phyloP scores from a whole-genome alignment of 2,329 filamentous ascomycete species.

The Trichoderma hamatum region DNA sequence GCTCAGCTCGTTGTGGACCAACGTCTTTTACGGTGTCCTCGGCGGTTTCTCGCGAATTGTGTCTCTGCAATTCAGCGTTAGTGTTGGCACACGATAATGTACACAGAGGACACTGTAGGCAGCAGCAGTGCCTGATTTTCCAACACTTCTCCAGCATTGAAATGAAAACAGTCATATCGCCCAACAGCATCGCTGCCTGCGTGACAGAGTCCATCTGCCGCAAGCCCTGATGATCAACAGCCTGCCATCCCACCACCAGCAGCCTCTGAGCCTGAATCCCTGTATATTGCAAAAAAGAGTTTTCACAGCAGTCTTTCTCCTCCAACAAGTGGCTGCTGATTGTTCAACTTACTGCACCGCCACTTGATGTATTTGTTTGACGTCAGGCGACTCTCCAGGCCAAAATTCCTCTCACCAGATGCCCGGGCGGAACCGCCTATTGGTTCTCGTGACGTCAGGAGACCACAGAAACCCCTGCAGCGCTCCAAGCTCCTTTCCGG shows the following conservation, averaged over 20 bases:
- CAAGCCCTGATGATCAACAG: neutral
- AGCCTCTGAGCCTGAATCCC: neutral
- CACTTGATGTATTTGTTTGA: conserved; percentile 41
- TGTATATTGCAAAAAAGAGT: neutral
- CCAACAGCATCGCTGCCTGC: neutral
- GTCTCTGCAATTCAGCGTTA: neutral
- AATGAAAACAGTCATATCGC: neutral
- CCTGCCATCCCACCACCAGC: too few species aligned
- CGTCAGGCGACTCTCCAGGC: conserved; percentile 26
- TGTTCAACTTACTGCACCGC: conserved; percentile 26
- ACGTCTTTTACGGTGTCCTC: neutral
- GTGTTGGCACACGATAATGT: neutral
- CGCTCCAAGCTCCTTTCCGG: neutral
- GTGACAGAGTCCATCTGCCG: neutral
- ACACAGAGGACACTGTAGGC: neutral
- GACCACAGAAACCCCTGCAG: conserved; percentile 8
- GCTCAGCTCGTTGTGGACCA: neutral
- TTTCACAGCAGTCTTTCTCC: neutral
- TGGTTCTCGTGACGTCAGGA: conserved; percentile 26
- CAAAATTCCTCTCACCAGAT: neutral
- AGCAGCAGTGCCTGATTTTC: neutral
- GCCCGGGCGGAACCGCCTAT: conserved; percentile 8
- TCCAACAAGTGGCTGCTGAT: neutral
- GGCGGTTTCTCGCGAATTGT: neutral
- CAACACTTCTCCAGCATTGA: neutral